Evolutionary conservation across 176 grass and related monocot species (phyloP), one percentile per base, ranked within the genome.

Genomic region (Eleusine indica): DNA sequence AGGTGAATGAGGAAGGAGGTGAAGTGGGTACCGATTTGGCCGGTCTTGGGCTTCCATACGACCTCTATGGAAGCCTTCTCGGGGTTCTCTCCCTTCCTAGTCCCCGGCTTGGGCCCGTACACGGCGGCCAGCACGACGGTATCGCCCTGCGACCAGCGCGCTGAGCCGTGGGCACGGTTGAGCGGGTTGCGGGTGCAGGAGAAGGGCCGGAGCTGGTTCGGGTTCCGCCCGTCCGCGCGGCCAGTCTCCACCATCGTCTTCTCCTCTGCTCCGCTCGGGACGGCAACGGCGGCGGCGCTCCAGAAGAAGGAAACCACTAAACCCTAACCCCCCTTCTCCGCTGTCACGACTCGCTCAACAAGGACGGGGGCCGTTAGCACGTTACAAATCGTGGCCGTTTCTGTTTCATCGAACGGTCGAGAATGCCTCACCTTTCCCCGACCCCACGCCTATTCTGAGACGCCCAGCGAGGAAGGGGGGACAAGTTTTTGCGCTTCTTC

Each of bases 31-130:
- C 96, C 96, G 22, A 78, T 92, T 57, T 98, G 89, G 7, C 91
- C 91, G 42, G 89, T 95, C 89, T 87, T 94, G 73, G 93, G 96
- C 74, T 95, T 98, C 96, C 96, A 98, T 1, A 98, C 89, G 22
- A 98, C 93, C 80, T 95, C 96, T 6, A 98, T 78, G 80, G 89
- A 95, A 5, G 91, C 91, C 82, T 89, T 94, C 90, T 98, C 96
- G 28, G 96, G 96, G 52, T 95, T 90, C 70, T 95, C 96, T 25
- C 96, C 93, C 82, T 95, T 95, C 85, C 84, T 93, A 17, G 91
- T 94, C 13, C 91, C 96, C 70, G 89, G 71, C 87, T 95, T 90
- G 52, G 96, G 96, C 40, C 96, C 91, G 68, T 90, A 98, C 73
- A 98, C 96, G 38, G 91, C 93, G 80, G 93, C 89, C 57, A 94